A percentile compares a stretch with the other conserved stretches of the same genome.
Conservation (phyloP, 768 basidiomycete species). For the Phaeotremella fagi region DNA sequence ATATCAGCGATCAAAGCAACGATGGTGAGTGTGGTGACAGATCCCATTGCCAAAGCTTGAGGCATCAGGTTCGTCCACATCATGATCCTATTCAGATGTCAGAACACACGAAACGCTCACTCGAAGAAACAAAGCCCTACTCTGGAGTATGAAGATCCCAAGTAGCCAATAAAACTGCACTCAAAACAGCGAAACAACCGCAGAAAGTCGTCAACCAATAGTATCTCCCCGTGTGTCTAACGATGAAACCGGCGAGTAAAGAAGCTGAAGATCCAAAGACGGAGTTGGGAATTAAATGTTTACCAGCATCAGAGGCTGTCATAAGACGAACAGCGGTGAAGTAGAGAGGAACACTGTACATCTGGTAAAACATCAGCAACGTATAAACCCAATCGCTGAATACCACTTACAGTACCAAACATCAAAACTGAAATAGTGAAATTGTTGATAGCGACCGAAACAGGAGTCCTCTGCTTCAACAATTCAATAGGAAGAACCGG, state of each 20-base stretch:
- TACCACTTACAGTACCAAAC: slow-evolving; percentile 18
- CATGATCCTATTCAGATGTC: not conserved
- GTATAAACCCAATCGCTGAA: slow-evolving; percentile 13
- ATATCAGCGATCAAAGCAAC: slow-evolving; percentile 77
- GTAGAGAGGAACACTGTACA: slow-evolving; percentile 83
- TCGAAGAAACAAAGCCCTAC: slow-evolving; percentile 69
- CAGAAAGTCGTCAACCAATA: slow-evolving; percentile 68
- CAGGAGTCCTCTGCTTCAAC: slow-evolving; percentile 68
- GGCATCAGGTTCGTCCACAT: slow-evolving; percentile 57
- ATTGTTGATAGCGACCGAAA: slow-evolving; percentile 73
- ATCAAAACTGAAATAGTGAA: slow-evolving; percentile 51
- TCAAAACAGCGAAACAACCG: slow-evolving; percentile 59
- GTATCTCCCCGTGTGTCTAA: slow-evolving; percentile 65
- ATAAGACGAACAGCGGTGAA: slow-evolving; percentile 71
- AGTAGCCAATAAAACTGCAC: slow-evolving; percentile 57
- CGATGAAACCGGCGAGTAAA: slow-evolving; percentile 77
- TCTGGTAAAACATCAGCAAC: slow-evolving; percentile 46
- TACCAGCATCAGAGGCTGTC: slow-evolving; percentile 68
- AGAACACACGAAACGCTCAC: not conserved
- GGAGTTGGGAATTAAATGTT: slow-evolving; percentile 80
- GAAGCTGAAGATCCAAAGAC: slow-evolving; percentile 75
- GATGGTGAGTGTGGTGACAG: slow-evolving; percentile 21
- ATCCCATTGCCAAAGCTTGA: slow-evolving; percentile 14
- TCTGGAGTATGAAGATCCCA: slow-evolving; percentile 61
- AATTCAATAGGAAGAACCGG: slow-evolving; percentile 86